Percentiles rank a stretch among this genome's conserved stretches.
Conservation (phyloP, 2,329 filamentous ascomycete genomes). For the Tolypocladium guangdongense region DNA sequence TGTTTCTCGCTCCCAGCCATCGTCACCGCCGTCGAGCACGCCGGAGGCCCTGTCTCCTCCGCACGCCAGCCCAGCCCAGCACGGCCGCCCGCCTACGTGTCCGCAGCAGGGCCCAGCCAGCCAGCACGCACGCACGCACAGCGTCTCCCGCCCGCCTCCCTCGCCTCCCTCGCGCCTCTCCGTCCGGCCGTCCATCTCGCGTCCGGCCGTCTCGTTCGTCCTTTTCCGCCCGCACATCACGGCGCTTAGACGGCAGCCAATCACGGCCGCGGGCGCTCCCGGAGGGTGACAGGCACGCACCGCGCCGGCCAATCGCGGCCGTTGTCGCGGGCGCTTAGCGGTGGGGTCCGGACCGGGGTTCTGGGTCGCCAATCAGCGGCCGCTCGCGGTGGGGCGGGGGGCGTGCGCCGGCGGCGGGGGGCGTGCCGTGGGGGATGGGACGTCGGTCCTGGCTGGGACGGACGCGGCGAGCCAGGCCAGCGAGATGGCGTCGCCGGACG, state of each 20-base stretch:
- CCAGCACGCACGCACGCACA: neutral
- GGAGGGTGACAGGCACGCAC: constrained; percentile 19
- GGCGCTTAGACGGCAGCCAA: constrained; percentile 24
- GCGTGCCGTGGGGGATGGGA: neutral
- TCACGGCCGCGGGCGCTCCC: constrained; percentile 14
- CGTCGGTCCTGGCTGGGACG: too few relatives aligned
- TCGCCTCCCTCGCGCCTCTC: neutral
- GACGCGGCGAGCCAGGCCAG: too few relatives aligned
- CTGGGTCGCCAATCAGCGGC: constrained; percentile 5
- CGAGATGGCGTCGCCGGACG: neutral
- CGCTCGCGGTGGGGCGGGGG: neutral
- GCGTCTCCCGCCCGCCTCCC: neutral
- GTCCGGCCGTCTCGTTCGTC: neutral
- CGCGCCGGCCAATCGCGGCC: constrained; percentile 16
- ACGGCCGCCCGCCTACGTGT: neutral
- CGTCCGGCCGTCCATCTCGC: too few relatives aligned
- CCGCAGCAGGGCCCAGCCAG: neutral
- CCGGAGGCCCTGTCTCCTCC: too few relatives aligned
- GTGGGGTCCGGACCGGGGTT: constrained; percentile 13
- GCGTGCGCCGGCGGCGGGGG: neutral
- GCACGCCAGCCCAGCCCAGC: neutral
- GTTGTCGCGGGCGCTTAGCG: constrained; percentile 23
- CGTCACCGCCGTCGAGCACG: neutral
- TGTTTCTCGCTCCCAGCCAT: neutral
- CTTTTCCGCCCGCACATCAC: constrained; percentile 11